Conservation (phyloP, 306 rosid species). For the Fragaria ananassa region DNA sequence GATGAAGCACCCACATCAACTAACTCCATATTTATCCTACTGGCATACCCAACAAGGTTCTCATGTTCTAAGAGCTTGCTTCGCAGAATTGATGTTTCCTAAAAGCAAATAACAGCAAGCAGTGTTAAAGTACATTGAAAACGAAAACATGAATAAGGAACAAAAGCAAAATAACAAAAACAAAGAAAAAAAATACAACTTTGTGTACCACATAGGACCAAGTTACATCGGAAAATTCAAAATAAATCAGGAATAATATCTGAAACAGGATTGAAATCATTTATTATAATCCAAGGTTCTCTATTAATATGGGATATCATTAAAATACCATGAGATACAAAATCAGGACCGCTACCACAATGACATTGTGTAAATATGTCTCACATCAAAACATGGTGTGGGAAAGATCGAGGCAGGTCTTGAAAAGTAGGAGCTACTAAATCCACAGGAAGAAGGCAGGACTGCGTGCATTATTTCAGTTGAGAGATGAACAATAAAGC, state of each 20-base stretch:
- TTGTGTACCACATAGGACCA: background rate
- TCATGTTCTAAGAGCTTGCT: constrained; percentile 63
- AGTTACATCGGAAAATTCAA: background rate
- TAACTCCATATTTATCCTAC: constrained; percentile 49
- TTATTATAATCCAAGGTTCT: background rate
- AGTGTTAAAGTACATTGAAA: background rate
- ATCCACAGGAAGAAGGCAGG: background rate
- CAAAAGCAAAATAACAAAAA: background rate
- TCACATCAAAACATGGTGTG: background rate
- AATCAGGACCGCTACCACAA: background rate
- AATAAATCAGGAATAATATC: background rate
- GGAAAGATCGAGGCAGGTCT: background rate
- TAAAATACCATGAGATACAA: background rate
- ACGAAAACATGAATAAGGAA: background rate
- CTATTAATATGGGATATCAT: background rate
- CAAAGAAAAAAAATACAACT: background rate
- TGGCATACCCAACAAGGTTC: constrained; percentile 69
- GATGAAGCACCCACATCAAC: constrained; percentile 48
- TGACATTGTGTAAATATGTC: background rate
- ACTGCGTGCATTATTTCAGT: background rate
- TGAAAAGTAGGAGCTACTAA: background rate
- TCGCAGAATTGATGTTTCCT: constrained; percentile 81
- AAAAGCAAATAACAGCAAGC: constrained; percentile 31
- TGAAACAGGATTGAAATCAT: background rate
- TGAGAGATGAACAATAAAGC: background rate